Percentiles rank a stretch among this genome's conserved stretches.
These are phyloP conservation scores for Emmonsiellopsis sp. DNA, from an alignment of 2,329 filamentous ascomycete species.

Conservation along the genomic window DNA sequence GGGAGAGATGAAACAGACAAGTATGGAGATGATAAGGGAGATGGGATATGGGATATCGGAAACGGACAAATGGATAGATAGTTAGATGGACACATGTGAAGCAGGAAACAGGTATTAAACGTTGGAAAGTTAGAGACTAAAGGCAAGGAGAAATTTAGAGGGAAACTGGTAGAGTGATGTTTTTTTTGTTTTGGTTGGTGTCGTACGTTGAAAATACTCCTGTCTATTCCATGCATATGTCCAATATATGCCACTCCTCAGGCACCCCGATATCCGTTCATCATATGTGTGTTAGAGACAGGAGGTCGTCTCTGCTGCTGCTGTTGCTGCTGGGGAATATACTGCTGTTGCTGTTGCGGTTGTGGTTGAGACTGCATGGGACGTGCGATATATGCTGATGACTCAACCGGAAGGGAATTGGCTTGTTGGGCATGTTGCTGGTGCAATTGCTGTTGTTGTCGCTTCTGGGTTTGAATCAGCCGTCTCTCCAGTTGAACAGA, in stretches of 20 bases:
- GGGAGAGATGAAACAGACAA: too few species aligned
- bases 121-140: too few species aligned
- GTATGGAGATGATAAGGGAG: too few species aligned
- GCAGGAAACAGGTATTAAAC: too few species aligned
- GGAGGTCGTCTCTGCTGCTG: background rate
- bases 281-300: background rate
- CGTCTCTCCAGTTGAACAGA: slow-evolving; percentile 20
- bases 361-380: background rate
- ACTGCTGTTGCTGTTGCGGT: background rate
- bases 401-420: background rate
- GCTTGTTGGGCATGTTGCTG: background rate
- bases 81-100: too few species aligned
- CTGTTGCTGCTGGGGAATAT: background rate
- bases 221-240: too few species aligned
- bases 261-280: background rate
- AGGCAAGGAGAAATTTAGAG: too few species aligned
- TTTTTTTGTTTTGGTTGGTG: too few species aligned
- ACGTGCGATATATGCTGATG: background rate
- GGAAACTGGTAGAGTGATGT: too few species aligned
- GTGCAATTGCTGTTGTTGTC: background rate
- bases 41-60: too few species aligned
- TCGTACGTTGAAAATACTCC: too few species aligned
- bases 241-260: background rate
- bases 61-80: too few species aligned
- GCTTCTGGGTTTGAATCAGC: slow-evolving; percentile 14